Conservation (phyloP, 1,284 basidiomycete species). For the Jaminaea rosea region DNA sequence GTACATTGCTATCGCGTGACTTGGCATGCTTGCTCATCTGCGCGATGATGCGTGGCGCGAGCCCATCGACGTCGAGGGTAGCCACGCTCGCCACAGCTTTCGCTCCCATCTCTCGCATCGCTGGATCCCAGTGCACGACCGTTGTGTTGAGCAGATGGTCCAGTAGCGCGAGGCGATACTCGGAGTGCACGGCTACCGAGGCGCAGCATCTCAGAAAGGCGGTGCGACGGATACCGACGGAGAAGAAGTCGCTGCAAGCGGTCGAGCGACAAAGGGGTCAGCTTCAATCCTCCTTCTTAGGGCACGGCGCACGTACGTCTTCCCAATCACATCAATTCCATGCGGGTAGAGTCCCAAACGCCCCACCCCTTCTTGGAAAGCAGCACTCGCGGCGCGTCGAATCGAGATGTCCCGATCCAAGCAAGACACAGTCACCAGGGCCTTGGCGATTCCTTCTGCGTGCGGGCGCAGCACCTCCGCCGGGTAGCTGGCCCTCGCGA, state of each 20-base stretch:
- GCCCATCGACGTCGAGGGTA: slow-evolving; percentile 54
- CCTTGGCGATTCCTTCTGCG: slow-evolving; percentile 56
- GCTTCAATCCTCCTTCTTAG: too few species aligned
- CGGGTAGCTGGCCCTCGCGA: slow-evolving; percentile 59
- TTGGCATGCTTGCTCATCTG: slow-evolving; percentile 50
- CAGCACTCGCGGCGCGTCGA: slow-evolving; percentile 90
- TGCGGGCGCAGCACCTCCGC: slow-evolving; percentile 59
- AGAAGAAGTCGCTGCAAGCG: slow-evolving; percentile 98
- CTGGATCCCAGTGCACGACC: slow-evolving; percentile 78
- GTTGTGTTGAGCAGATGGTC: slow-evolving; percentile 68
- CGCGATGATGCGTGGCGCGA: not conserved
- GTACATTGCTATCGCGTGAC: slow-evolving; percentile 61
- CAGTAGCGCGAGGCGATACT: slow-evolving; percentile 65
- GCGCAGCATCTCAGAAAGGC: slow-evolving; percentile 76
- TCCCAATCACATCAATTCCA: slow-evolving; percentile 82
- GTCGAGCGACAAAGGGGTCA: too few species aligned
- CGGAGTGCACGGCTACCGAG: slow-evolving; percentile 62
- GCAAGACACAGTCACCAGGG: slow-evolving; percentile 67
- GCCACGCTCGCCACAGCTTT: slow-evolving; percentile 65
- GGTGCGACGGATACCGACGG: slow-evolving; percentile 73
- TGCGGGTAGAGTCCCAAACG: slow-evolving; percentile 73
- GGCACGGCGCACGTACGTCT: too few species aligned
- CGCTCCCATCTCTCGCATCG: slow-evolving; percentile 72
- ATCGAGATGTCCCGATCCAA: slow-evolving; percentile 92
- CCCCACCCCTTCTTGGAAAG: slow-evolving; percentile 94